A percentile compares a stretch with the other conserved stretches of the same genome.
Conservation (phyloP, 140 eudicot genomes). For the Cichorium intybus region DNA sequence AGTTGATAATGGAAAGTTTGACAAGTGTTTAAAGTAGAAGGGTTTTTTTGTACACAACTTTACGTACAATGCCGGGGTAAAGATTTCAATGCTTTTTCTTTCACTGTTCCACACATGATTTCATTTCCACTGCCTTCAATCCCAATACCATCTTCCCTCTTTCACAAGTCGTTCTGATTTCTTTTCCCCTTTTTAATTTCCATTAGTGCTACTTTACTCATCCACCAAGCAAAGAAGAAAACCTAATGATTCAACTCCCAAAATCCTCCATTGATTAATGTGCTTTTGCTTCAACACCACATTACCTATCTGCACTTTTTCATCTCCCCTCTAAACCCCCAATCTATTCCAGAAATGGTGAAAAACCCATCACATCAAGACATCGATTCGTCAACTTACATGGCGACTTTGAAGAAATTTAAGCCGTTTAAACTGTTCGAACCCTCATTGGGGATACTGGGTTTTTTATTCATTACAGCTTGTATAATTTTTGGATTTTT, state of each 20-base stretch:
- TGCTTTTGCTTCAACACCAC: conserved; percentile 33
- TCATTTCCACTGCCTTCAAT: conserved; percentile 6
- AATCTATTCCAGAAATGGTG: conserved; percentile 40
- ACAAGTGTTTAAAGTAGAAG: conserved; percentile 3
- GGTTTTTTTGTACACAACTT: neutral
- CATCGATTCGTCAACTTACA: conserved; percentile 16
- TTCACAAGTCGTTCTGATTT: conserved; percentile 18
- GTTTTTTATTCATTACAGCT: conserved; percentile 42
- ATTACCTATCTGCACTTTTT: conserved; percentile 2
- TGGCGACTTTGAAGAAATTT: conserved; percentile 40
- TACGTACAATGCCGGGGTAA: conserved; percentile 19
- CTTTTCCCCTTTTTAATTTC: neutral
- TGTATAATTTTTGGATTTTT: conserved; percentile 53
- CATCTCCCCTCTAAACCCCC: neutral
- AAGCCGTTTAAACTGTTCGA: conserved; percentile 59
- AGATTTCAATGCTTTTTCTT: conserved; percentile 21
- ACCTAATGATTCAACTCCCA: conserved; percentile 24
- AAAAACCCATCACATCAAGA: conserved; percentile 45
- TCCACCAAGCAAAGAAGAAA: conserved; percentile 32
- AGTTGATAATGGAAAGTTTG: neutral
- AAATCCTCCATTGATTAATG: conserved; percentile 8
- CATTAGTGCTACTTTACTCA: conserved; percentile 54
- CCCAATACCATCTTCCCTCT: conserved; percentile 2
- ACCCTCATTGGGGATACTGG: conserved; percentile 66
- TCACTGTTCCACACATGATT: too few relatives aligned